Evolutionary conservation across 2,329 filamentous ascomycete species (phyloP).

Genomic region (Ceratocystis colombiana): DNA sequence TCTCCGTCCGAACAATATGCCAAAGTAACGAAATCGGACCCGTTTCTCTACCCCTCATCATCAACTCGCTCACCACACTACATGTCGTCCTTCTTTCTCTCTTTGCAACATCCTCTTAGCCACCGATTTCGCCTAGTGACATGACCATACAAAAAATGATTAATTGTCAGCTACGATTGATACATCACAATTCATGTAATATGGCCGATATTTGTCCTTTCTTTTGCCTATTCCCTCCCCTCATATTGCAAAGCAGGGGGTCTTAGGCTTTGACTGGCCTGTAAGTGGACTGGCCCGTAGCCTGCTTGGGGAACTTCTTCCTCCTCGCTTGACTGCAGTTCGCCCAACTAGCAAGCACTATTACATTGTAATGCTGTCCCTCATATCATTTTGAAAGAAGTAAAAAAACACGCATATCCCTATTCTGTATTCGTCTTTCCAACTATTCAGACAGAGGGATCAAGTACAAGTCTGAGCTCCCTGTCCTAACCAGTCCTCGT

Average conservation of each 20-base stretch:
- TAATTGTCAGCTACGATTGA: slow-evolving; percentile 1
- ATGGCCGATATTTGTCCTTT: slow-evolving; percentile 7
- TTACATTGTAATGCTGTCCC: too few species aligned
- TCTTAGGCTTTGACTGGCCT: not conserved
- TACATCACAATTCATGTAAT: not conserved
- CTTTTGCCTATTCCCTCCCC: not conserved
- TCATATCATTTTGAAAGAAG: too few species aligned
- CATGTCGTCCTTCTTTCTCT: not conserved
- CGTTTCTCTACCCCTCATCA: too few species aligned
- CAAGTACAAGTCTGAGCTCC: not conserved
- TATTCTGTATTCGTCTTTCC: not conserved
- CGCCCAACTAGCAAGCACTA: slow-evolving; percentile 1
- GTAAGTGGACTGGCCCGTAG: not conserved
- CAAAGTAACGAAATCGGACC: too few species aligned
- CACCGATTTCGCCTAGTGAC: slow-evolving; percentile 1
- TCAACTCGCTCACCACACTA: not conserved
- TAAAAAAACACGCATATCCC: not conserved
- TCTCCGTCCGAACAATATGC: too few species aligned
- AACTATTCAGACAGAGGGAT: not conserved
- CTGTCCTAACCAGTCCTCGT: not conserved
- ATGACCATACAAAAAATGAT: not conserved
- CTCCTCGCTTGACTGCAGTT: slow-evolving; percentile 1
- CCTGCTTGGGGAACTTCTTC: not conserved
- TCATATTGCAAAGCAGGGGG: not conserved
- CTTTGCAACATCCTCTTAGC: not conserved